phyloP scores from a whole-genome alignment of 106 monocot species.

The Amphibolis antarctica region DNA sequence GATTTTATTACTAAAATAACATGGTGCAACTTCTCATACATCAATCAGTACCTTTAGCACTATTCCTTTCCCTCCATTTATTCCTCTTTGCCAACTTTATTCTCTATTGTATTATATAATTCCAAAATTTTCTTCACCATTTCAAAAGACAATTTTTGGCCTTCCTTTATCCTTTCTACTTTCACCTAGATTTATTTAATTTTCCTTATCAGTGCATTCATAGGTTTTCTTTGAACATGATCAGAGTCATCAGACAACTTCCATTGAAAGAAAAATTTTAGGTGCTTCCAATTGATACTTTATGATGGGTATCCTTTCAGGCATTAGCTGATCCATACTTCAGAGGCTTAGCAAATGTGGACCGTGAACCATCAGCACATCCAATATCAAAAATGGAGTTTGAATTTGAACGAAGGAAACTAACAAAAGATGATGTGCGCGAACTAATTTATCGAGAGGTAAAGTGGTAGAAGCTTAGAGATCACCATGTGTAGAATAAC shows the following conservation, averaged over 20 bases:
- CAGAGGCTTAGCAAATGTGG: constrained; percentile 38
- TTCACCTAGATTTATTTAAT: too few species aligned
- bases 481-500: neutral
- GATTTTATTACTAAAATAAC: neutral
- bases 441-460: constrained; percentile 78
- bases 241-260: too few species aligned
- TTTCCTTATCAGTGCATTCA: too few species aligned
- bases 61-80: too few species aligned
- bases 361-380: constrained; percentile 59
- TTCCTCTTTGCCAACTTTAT: too few species aligned
- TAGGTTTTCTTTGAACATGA: too few species aligned
- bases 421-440: constrained; percentile 66
- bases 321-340: constrained; percentile 64
- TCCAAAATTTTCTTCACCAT: too few species aligned
- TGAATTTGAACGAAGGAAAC: constrained; percentile 71
- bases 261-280: neutral
- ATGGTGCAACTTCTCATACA: too few species aligned
- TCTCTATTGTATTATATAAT: too few species aligned
- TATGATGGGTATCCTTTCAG: constrained; percentile 22
- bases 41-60: too few species aligned
- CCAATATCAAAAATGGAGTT: constrained; percentile 70
- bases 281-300: neutral
- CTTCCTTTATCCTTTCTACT: too few species aligned
- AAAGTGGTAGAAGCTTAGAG: neutral
- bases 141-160: too few species aligned